Evolutionary conservation across 2,329 filamentous ascomycete genomes (phyloP).

Genomic region (Ophiosphaerella herpotricha): DNA sequence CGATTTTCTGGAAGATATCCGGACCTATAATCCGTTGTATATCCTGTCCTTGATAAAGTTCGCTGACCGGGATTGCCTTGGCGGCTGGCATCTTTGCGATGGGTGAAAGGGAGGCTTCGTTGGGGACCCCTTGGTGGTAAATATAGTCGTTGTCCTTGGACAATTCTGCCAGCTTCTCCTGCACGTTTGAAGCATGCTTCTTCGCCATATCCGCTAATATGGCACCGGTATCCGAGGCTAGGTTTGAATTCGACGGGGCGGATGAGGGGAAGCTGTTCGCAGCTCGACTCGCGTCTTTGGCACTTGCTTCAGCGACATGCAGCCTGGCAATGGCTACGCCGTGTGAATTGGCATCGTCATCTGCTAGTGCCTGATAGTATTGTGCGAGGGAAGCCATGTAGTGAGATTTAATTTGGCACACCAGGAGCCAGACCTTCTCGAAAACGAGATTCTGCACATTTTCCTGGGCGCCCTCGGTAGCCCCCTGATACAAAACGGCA

Average conservation of each 20-base stretch:
- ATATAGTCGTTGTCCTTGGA: slow-evolving; percentile 97
- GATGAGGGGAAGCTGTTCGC: slow-evolving; percentile 81
- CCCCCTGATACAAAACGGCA: slow-evolving; percentile 83
- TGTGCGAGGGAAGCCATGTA: slow-evolving; percentile 86
- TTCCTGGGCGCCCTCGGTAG: slow-evolving; percentile 86
- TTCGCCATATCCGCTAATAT: slow-evolving; percentile 81
- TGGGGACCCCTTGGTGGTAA: slow-evolving; percentile 90
- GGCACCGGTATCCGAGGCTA: slow-evolving; percentile 76
- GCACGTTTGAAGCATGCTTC: slow-evolving; percentile 77
- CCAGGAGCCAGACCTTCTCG: slow-evolving; percentile 87
- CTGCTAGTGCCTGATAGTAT: slow-evolving; percentile 89
- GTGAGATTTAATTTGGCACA: slow-evolving; percentile 80
- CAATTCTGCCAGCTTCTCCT: slow-evolving; percentile 77
- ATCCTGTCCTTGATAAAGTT: slow-evolving; percentile 95
- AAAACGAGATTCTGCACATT: slow-evolving; percentile 91
- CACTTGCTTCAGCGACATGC: slow-evolving; percentile 76
- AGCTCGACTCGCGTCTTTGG: slow-evolving; percentile 75
- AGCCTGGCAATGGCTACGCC: slow-evolving; percentile 83
- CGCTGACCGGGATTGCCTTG: slow-evolving; percentile 95
- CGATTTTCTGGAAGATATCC: slow-evolving; percentile 95
- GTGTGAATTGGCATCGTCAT: slow-evolving; percentile 86
- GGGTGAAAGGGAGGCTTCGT: slow-evolving; percentile 77
- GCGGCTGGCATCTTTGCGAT: slow-evolving; percentile 92
- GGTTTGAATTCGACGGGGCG: slow-evolving; percentile 78
- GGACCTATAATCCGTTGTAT: slow-evolving; percentile 96